Evolutionary conservation across 176 grass and related monocot species (phyloP).

Genomic region (Chrysopogon serrulatus): DNA sequence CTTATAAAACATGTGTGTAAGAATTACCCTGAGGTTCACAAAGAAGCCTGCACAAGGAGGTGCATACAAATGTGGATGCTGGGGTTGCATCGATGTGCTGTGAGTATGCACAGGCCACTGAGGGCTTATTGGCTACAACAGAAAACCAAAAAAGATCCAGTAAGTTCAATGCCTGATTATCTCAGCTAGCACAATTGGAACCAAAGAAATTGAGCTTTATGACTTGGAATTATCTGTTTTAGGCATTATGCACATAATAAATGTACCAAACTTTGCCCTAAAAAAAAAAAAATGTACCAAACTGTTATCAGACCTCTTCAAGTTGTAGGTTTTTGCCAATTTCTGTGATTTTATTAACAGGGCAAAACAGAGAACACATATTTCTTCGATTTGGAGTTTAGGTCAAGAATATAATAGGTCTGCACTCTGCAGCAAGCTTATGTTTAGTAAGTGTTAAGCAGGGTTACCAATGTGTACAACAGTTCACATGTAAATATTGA

Average conservation of each 20-base stretch:
- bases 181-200: background rate
- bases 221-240: background rate
- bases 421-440: background rate
- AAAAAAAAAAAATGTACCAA: background rate
- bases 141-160: slow-evolving; percentile 4
- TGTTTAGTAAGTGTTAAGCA: background rate
- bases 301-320: background rate
- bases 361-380: background rate
- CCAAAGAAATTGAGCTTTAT: background rate
- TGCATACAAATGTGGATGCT: slow-evolving; percentile 34
- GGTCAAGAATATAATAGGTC: background rate
- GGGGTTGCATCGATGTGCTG: slow-evolving; percentile 14
- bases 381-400: background rate
- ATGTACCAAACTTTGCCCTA: background rate
- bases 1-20: background rate
- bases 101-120: slow-evolving; percentile 33
- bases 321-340: background rate
- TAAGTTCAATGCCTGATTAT: background rate
- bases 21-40: slow-evolving; percentile 45
- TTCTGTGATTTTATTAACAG: background rate
- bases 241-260: background rate
- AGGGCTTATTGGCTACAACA: slow-evolving; percentile 34
- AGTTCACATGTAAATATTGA: background rate
- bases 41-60: slow-evolving; percentile 40
- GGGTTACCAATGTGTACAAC: background rate